A percentile compares a stretch with the other conserved stretches of the same genome.
Evolutionary conservation across 345 rosid genomes (phyloP).

Genomic region (Salix dunnii): DNA sequence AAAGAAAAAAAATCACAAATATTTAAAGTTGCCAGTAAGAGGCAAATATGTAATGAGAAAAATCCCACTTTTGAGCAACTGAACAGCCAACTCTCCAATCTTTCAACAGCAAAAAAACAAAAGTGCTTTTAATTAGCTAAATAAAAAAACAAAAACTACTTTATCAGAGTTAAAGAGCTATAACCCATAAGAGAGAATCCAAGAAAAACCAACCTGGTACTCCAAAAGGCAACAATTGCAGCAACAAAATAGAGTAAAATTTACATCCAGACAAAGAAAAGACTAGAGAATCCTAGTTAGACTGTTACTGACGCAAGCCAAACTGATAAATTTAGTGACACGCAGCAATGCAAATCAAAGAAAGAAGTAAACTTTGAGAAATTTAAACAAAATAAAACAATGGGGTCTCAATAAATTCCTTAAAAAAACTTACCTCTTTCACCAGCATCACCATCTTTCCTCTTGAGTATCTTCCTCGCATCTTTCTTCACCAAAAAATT

Average conservation of each 20-base stretch:
- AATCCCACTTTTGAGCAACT: background rate
- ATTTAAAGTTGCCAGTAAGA: background rate
- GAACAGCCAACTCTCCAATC: background rate
- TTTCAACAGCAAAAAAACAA: background rate
- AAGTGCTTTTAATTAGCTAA: background rate
- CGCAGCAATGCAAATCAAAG: background rate
- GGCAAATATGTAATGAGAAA: background rate
- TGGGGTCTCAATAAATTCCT: background rate
- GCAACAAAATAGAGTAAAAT: background rate
- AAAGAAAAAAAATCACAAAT: too few relatives aligned
- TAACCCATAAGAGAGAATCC: background rate
- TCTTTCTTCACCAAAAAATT: conserved; percentile 49
- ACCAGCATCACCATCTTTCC: conserved; percentile 91
- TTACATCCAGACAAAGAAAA: background rate
- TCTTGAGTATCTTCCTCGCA: conserved; percentile 77
- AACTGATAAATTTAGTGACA: background rate
- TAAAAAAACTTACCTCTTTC: conserved; percentile 43
- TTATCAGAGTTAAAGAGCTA: background rate
- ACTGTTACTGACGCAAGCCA: background rate
- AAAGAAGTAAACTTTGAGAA: background rate
- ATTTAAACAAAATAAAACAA: background rate
- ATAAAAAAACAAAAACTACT: background rate
- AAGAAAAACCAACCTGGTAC: background rate
- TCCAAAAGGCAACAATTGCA: background rate
- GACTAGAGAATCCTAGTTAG: background rate